Evolutionary conservation across 345 rosid species (phyloP).

Genomic region (Citrus inodora): DNA sequence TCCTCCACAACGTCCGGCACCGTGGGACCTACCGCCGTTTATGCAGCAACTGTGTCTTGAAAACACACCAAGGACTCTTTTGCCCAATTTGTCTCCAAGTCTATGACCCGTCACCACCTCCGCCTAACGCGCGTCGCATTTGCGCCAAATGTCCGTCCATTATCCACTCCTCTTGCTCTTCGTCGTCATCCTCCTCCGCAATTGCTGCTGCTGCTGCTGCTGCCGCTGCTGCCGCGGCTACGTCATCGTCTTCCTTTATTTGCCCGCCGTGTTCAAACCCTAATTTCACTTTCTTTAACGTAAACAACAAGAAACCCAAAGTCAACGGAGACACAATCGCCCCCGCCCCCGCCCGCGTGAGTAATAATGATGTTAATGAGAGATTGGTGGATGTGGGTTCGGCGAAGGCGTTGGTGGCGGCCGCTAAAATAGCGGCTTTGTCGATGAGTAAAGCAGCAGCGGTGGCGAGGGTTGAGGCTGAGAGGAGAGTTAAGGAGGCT

Average conservation of each 20-base stretch:
- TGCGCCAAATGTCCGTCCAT: conserved; percentile 33
- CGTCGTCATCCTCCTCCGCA: neutral
- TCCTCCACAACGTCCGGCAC: conserved; percentile 34
- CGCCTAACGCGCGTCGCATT: conserved; percentile 14
- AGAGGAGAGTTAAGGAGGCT: conserved; percentile 31
- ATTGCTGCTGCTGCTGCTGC: neutral
- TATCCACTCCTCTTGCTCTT: conserved; percentile 27
- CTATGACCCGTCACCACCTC: conserved; percentile 15
- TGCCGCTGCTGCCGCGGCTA: neutral
- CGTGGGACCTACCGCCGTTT: conserved; percentile 27
- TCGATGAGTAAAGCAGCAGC: conserved; percentile 32
- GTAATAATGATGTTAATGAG: neutral
- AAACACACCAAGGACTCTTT: conserved; percentile 24
- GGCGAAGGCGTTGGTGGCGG: conserved; percentile 35
- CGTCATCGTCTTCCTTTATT: conserved; percentile 13
- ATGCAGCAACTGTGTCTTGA: conserved; percentile 33
- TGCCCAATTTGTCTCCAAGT: conserved; percentile 36
- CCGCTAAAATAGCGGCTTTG: conserved; percentile 26
- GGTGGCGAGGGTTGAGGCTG: conserved; percentile 31
- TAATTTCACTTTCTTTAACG: conserved; percentile 16
- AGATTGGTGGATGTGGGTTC: conserved; percentile 11
- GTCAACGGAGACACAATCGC: neutral
- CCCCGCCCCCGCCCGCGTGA: no score
- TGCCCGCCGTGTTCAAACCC: conserved; percentile 34
- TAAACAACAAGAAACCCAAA: conserved; percentile 5